Conservation (phyloP, 129 eudicot species). For the Flaveria ramosissima region DNA sequence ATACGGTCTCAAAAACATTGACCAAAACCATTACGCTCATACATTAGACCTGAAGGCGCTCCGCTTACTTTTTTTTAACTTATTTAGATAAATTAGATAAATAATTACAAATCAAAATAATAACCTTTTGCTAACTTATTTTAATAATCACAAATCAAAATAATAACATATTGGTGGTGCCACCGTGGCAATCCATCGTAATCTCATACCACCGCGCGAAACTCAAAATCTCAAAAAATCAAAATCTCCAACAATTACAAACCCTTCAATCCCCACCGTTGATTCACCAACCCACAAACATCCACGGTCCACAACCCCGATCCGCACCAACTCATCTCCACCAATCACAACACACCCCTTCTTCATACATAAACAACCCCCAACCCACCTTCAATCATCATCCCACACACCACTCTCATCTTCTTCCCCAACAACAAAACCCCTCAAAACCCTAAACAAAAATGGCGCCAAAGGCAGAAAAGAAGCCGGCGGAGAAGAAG, state of each 20-base stretch:
- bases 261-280: slow-evolving; percentile 35
- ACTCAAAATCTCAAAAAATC: background rate
- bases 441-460: no score
- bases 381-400: background rate
- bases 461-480: slow-evolving; percentile 69
- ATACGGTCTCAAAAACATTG: no score
- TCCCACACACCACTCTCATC: background rate
- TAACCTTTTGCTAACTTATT: no score
- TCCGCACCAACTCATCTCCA: slow-evolving; percentile 23
- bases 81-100: no score
- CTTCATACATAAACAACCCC: slow-evolving; percentile 25
- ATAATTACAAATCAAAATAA: no score
- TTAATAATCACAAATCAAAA: no score
- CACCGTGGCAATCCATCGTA: background rate
- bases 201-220: background rate
- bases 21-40: no score
- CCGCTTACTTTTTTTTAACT: no score
- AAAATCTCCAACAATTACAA: background rate
- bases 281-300: background rate
- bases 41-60: no score
- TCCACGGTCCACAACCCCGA: slow-evolving; percentile 23
- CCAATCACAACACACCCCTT: slow-evolving; percentile 33
- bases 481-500: slow-evolving; percentile 65
- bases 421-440: background rate
- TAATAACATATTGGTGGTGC: background rate